Percentiles rank a stretch among this genome's conserved stretches.
These are phyloP conservation scores for Quercus phellos DNA, from an alignment of 331 rosid genomes.

Conservation along the genomic window DNA sequence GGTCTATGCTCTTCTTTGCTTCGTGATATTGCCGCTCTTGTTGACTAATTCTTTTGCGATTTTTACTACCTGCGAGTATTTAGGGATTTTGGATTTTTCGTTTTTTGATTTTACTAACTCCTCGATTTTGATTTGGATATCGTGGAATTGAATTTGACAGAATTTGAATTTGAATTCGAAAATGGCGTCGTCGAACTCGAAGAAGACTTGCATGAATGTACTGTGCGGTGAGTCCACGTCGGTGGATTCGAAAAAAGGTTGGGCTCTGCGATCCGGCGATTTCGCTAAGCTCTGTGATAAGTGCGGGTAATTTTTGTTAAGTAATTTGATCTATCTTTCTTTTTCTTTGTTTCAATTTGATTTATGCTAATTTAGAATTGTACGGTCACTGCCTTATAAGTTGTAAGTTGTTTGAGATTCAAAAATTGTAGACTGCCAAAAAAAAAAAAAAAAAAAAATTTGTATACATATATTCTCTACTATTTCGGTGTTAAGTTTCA, in stretches of 20 bases:
- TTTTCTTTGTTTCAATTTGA: neutral
- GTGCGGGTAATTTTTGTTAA: constrained; percentile 64
- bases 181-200: constrained; percentile 49
- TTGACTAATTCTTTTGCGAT: neutral
- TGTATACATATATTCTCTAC: neutral
- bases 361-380: constrained; percentile 8
- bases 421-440: too few species aligned
- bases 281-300: constrained; percentile 83
- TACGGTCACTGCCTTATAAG: constrained; percentile 3
- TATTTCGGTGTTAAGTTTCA: neutral
- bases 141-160: constrained; percentile 28
- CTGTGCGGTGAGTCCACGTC: constrained; percentile 60
- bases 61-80: constrained; percentile 12
- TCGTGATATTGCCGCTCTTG: neutral
- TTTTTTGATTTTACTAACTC: neutral
- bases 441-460: too few species aligned
- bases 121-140: neutral
- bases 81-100: constrained; percentile 38
- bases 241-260: constrained; percentile 81
- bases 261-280: constrained; percentile 95
- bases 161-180: constrained; percentile 15
- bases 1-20: constrained; percentile 12
- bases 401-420: neutral
- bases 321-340: neutral
- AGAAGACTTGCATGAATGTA: constrained; percentile 62